Base-by-base conservation (phyloP, 2,329 filamentous ascomycete genomes). In the Metarhizium robertsii region DNA sequence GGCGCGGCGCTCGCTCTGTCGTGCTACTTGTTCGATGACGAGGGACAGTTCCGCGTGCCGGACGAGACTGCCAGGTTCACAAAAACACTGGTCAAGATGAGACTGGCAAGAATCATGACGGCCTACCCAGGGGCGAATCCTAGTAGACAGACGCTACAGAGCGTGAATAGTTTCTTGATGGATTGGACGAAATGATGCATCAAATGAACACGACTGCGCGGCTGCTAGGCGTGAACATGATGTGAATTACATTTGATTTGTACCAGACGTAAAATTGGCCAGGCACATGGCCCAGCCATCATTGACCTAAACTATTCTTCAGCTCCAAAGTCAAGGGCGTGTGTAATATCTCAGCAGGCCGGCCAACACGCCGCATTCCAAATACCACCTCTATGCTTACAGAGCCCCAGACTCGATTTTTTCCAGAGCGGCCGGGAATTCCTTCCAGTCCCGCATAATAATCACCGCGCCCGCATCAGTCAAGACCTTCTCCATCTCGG, bases 101-200 rank as follows among this genome's bases (percentile, higher is more conserved):
- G 86, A 53, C 76, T 97, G 36, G 86, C 87, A n/a, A 87, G 85
- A 76, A 88, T 97, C 62, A 89, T 92, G 69, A 86, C 85, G 5
- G 83, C 82, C 0, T 86, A 87, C 66, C 87, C 91, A 1, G 84
- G 87, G 61, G 87, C 86, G 2, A 95, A 95, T 66, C 92, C 92
- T 0, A 92, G 86, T 59, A 79, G 94, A 40, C 80, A 88, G 25
- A 96, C 92, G 0, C 73, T 97, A 42, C 92, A 96, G 70, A 92
- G 90, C 61, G 87, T 97, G 5, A 96, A 97, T 70, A 88, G 88
- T 55, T 95, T 90, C 64, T 72, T 97, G 53, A 92, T 97, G 84
- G 79, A 79, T 55, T 75, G 72, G 69, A 65, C 66, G 49, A 70
- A 61, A 55, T 69, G 57, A 67, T 34, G 18, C 43, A 16, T 38